These are phyloP conservation scores for Friedmanniomyces endolithicus DNA, from an alignment of 495 filamentous ascomycete genomes.

Conservation along the genomic window DNA sequence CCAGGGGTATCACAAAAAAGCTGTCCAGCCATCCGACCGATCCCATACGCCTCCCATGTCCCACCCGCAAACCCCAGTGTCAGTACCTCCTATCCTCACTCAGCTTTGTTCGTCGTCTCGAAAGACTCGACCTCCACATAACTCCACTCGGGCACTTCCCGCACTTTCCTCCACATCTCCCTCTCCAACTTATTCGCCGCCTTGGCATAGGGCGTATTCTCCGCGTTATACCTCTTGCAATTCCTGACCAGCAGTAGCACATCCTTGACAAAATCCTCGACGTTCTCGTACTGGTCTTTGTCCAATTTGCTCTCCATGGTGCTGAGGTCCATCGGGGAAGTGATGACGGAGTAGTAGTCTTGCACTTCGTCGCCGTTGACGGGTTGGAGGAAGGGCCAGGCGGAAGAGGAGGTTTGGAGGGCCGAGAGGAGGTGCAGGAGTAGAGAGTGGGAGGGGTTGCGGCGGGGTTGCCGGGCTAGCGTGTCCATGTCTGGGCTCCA, in stretches of 20 bases:
- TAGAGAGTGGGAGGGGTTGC: slow-evolving; percentile 91
- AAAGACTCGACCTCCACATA: slow-evolving; percentile 21
- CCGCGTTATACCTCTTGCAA: slow-evolving; percentile 90
- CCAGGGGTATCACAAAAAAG: too few species aligned
- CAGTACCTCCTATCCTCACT: too few species aligned
- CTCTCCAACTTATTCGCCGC: slow-evolving; percentile 92
- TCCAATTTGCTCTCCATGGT: slow-evolving; percentile 96
- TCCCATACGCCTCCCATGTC: too few species aligned
- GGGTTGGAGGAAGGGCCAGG: slow-evolving; percentile 89
- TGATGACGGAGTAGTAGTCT: slow-evolving; percentile 97
- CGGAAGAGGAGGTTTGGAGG: slow-evolving; percentile 79
- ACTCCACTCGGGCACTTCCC: slow-evolving; percentile 83
- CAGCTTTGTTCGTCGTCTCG: not conserved
- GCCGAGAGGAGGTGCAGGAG: slow-evolving; percentile 87
- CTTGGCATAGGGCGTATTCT: slow-evolving; percentile 90
- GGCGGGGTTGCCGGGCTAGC: slow-evolving; percentile 86
- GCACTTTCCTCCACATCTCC: slow-evolving; percentile 90
- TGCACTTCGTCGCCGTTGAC: slow-evolving; percentile 91
- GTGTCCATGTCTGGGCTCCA: slow-evolving; percentile 98
- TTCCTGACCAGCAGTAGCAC: slow-evolving; percentile 89
- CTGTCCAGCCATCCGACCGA: too few species aligned
- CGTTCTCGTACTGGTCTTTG: slow-evolving; percentile 77
- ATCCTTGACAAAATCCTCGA: slow-evolving; percentile 88
- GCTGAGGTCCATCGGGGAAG: slow-evolving; percentile 90
- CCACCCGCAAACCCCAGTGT: too few species aligned